phyloP scores from a whole-genome alignment of 106 monocot genomes.

The Dendrobium catenatum region DNA sequence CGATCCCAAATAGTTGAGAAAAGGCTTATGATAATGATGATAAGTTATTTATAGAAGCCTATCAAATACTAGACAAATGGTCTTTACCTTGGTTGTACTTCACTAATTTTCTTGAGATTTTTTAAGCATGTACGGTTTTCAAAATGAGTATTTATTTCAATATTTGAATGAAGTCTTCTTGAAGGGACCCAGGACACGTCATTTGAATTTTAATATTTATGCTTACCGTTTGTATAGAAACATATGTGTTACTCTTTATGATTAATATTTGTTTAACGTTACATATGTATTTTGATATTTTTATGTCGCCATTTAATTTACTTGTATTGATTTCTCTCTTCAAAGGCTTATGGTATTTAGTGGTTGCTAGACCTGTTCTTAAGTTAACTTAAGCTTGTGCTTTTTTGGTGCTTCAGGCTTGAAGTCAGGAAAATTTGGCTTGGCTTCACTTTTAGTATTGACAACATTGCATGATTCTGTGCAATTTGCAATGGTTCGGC shows the following conservation, averaged over 20 bases:
- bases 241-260: background rate
- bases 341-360: background rate
- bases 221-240: background rate
- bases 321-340: background rate
- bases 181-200: background rate
- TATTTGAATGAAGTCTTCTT: background rate
- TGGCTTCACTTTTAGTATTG: background rate
- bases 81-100: background rate
- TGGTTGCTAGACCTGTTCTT: background rate
- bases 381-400: background rate
- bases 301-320: background rate
- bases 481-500: conserved; percentile 12
- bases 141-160: background rate
- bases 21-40: background rate
- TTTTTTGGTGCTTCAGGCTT: background rate
- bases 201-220: background rate
- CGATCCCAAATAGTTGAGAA: too few relatives aligned
- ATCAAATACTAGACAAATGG: too few relatives aligned
- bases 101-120: background rate
- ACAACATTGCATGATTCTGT: background rate
- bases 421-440: background rate
- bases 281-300: background rate
- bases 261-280: background rate
- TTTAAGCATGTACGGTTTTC: background rate
- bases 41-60: background rate